Percentiles rank a stretch among this genome's conserved stretches.
Conservation (phyloP, 192 early-diverging fungal species). For the Umbelopsis isabellina region DNA sequence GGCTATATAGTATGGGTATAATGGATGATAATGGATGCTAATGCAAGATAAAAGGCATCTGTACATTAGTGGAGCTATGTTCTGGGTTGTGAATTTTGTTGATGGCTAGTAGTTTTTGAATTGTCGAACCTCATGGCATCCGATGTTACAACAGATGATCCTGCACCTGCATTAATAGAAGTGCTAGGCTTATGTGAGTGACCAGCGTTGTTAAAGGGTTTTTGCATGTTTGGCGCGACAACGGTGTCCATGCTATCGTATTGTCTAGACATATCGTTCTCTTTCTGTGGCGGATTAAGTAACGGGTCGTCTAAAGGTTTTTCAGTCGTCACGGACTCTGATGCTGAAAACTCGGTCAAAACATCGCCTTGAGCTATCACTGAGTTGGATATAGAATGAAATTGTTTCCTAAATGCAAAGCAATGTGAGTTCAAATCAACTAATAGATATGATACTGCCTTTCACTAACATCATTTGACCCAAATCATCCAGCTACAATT, state of each 20-base stretch:
- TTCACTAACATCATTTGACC: constrained; percentile 26
- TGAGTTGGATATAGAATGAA: constrained; percentile 15
- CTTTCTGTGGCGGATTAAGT: not conserved
- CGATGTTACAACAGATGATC: not conserved
- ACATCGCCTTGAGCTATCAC: constrained; percentile 19
- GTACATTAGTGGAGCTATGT: no score
- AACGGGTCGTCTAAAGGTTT: not conserved
- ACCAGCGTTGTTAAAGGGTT: not conserved
- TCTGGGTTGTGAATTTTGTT: no score
- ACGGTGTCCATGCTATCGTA: constrained; percentile 19
- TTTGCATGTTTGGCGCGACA: constrained; percentile 1
- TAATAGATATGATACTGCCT: not conserved
- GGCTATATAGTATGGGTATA: no score
- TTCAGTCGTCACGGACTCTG: not conserved
- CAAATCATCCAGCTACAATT: constrained; percentile 19
- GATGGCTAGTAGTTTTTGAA: no score
- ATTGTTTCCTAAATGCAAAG: constrained; percentile 1
- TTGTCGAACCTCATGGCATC: no score
- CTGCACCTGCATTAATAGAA: not conserved
- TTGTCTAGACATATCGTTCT: not conserved
- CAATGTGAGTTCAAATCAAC: not conserved
- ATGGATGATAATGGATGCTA: no score
- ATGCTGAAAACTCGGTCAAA: not conserved
- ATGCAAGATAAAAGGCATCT: no score
- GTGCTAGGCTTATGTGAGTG: not conserved